phyloP scores from a whole-genome alignment of 495 filamentous ascomycete species.

The Echria macrotheca region DNA sequence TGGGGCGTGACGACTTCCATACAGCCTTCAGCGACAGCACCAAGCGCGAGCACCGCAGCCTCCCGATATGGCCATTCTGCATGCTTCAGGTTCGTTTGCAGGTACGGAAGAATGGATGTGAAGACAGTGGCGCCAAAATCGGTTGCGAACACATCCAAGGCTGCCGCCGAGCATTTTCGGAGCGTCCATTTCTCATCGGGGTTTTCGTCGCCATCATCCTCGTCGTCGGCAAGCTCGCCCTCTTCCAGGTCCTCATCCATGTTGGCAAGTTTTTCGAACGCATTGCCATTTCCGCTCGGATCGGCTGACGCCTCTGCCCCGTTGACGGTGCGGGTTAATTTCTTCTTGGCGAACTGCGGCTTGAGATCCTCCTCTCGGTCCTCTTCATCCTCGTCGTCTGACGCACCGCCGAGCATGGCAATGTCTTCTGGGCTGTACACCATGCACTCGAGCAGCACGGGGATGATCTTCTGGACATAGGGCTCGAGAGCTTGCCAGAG shows the following conservation, averaged over 20 bases:
- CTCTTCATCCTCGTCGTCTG: slow-evolving; percentile 87
- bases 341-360: slow-evolving; percentile 81
- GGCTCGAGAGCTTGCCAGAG: slow-evolving; percentile 68
- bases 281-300: slow-evolving; percentile 42
- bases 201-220: slow-evolving; percentile 67
- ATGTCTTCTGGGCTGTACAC: slow-evolving; percentile 94
- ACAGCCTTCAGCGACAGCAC: slow-evolving; percentile 93
- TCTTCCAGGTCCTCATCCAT: slow-evolving; percentile 78
- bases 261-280: slow-evolving; percentile 42
- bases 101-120: slow-evolving; percentile 82
- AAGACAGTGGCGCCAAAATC: slow-evolving; percentile 88
- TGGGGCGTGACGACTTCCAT: slow-evolving; percentile 85
- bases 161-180: slow-evolving; percentile 94
- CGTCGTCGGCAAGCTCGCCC: slow-evolving; percentile 75
- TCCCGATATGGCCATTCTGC: slow-evolving; percentile 89
- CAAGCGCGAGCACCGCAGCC: slow-evolving; percentile 89
- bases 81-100: slow-evolving; percentile 84
- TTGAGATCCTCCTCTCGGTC: slow-evolving; percentile 89
- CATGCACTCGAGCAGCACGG: slow-evolving; percentile 90
- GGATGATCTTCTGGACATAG: slow-evolving; percentile 79
- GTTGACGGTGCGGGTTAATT: slow-evolving; percentile 43
- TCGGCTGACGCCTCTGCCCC: slow-evolving; percentile 49
- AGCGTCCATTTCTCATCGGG: slow-evolving; percentile 95
- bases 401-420: slow-evolving; percentile 69
- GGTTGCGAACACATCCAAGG: slow-evolving; percentile 87